These are phyloP conservation scores for Colletotrichum musae DNA, from an alignment of 2,329 filamentous ascomycete species.

Conservation along the genomic window DNA sequence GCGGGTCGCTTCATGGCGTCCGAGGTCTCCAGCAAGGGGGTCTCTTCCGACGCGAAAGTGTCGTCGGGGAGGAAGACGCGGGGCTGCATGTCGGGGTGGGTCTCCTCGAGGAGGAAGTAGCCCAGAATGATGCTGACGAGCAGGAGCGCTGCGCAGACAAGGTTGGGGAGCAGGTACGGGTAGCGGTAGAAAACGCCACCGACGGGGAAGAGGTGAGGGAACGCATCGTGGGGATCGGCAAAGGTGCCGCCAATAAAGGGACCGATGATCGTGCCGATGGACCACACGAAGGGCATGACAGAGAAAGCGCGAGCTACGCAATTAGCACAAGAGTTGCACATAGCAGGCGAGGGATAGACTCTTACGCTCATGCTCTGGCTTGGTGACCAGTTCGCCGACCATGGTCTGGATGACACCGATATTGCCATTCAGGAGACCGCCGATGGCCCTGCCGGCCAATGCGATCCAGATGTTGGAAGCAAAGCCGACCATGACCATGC, in stretches of 20 bases:
- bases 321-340: constrained; percentile 41
- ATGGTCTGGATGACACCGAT: constrained; percentile 93
- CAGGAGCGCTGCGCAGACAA: constrained; percentile 84
- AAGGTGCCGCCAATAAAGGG: constrained; percentile 91
- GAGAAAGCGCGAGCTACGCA: constrained; percentile 82
- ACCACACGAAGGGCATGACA: constrained; percentile 96
- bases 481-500: constrained; percentile 86
- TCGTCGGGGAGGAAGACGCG: constrained; percentile 57
- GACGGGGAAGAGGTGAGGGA: constrained; percentile 78
- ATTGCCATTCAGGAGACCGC: constrained; percentile 90
- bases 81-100: constrained; percentile 72
- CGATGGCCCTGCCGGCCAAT: constrained; percentile 80
- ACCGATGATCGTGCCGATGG: constrained; percentile 89
- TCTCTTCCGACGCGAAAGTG: constrained; percentile 72
- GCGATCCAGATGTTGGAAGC: constrained; percentile 88
- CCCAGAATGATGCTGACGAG: constrained; percentile 84
- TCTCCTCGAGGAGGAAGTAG: constrained; percentile 88
- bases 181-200: constrained; percentile 81
- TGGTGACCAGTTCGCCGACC: constrained; percentile 89
- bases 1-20: constrained; percentile 81
- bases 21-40: constrained; percentile 81
- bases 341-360: background rate
- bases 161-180: constrained; percentile 90
- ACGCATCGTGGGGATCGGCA: constrained; percentile 82
- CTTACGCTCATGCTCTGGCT: constrained; percentile 88